Evolutionary conservation across 2,329 filamentous ascomycete genomes (phyloP), one percentile per base, ranked within the genome.

Genomic region (Xylogone sp.): DNA sequence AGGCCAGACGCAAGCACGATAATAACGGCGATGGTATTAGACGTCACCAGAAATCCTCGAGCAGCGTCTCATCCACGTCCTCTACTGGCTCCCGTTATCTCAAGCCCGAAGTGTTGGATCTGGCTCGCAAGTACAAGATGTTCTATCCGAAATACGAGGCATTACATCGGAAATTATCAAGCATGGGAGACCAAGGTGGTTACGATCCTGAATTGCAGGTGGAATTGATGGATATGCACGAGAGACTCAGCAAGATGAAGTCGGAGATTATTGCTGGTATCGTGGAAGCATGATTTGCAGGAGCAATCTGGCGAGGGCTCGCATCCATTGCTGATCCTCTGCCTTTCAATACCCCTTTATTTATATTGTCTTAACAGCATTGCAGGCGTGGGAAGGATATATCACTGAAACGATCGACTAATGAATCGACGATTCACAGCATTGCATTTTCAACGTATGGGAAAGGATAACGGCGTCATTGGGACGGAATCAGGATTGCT

Each of bases 71-170:
- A 4, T 63, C 62, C 2, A 60, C 56, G 19, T 43, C 46, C 21
- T 58, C 57, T 3, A 54, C 42, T 24, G 20, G 43, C n/a, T 21
- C 19, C n/a, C 39, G 21, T 18, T 21, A 31, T n/a, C 43, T 58
- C 54, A 48, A 75, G 69, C 70, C 39, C 65, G 77, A 80, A 16
- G 66, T 83, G 3, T 64, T 84, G 49, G 65, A 72, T 53, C 74
- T 79, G 58, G 81, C 83, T 18, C 69, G 73, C 54, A 72, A 67
- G 53, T 86, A 84, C 69, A 79, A 81, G 64, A 61, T 66, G 44
- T 78, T 62, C 55, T 86, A 86, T 61, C 70, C 76, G 48, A 75
- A 75, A 53, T 86, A 86, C 62, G 73, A 78, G 61, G 65, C 72
- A 12, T 68, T 85, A 43, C 81, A 86, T 61, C 66, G 73, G 53